Base-by-base conservation (phyloP, 495 filamentous ascomycete species). In the Pseudomonodictys pantanalensis region DNA sequence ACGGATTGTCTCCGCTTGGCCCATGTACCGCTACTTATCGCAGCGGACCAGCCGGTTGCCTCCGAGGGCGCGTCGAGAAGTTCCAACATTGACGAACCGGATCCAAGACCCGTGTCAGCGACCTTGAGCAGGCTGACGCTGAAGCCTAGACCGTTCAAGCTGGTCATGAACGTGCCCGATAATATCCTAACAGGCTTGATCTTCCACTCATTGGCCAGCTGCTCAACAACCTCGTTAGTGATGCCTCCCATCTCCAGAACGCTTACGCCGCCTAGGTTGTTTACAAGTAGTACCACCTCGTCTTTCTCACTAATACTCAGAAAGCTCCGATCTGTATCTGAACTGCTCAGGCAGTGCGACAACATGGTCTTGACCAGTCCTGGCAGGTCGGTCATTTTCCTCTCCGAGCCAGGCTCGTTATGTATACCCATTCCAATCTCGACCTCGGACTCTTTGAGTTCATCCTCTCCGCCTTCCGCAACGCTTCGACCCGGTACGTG, bases 341-440 rank as follows among this genome's bases (percentile, higher is more conserved):
- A 80, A 60, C 75, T 76, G 68, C 95, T 88, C 50, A 98, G 78
- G 60, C 97, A 75, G 69, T 96, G 89, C 51, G 73, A 73, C 25
- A 98, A 78, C 89, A 98, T 93, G 41, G 75, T 86, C 58, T 77
- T 73, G 42, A 97, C 87, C 47, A 96, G 75, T 60, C 83, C 81
- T 1, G 82, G 79, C 20, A 97, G 76, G 60, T 83, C 78, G 3
- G 85, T 78, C 20, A 72, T 74, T 58, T 84, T 87, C 43, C 87
- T 80, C 66, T 86, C 88, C 12, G 84, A 92, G 1, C 93, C 93
- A 0, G 89, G 83, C 73, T 98, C 93, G 69, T 98, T 98, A 72
- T 98, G 93, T 71, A 97, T 97, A 10, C 93, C 93, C 93, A 97
- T 98, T 7, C 93, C 93, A 64, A 98, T 79, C 76, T 98, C 93